phyloP scores from a whole-genome alignment of 75 land plant genomes.

The Cryptomeria japonica region DNA sequence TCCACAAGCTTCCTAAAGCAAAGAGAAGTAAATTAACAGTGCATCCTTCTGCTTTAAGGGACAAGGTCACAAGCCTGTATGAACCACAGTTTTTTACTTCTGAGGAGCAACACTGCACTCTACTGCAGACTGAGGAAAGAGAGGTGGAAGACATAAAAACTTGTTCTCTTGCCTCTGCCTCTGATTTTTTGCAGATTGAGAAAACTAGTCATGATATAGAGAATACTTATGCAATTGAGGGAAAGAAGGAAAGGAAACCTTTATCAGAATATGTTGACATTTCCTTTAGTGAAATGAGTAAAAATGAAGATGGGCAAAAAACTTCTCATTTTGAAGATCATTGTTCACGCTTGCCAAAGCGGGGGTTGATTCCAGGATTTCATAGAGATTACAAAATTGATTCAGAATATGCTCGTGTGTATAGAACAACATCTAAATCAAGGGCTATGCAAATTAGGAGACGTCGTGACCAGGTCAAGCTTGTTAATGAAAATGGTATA shows the following conservation, averaged over 20 bases:
- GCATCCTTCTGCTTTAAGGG: background rate
- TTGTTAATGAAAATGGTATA: background rate
- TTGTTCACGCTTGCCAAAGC: background rate
- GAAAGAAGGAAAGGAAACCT: constrained; percentile 6
- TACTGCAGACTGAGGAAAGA: background rate
- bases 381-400: constrained; percentile 25
- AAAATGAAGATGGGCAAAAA: background rate
- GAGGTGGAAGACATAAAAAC: background rate
- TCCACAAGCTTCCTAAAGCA: background rate
- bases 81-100: background rate
- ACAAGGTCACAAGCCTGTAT: background rate
- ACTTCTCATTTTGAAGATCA: background rate
- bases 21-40: constrained; percentile 1
- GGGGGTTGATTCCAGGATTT: constrained; percentile 14
- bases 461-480: background rate
- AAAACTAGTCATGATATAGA: background rate
- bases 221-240: background rate
- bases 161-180: background rate
- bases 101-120: background rate
- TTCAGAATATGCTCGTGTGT: constrained; percentile 40
- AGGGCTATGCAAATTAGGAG: constrained; percentile 33
- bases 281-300: background rate
- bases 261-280: constrained; percentile 7
- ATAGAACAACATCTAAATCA: constrained; percentile 40
- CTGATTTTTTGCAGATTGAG: background rate